phyloP scores from a whole-genome alignment of 176 grass and related monocot genomes.

The Canna indica region DNA sequence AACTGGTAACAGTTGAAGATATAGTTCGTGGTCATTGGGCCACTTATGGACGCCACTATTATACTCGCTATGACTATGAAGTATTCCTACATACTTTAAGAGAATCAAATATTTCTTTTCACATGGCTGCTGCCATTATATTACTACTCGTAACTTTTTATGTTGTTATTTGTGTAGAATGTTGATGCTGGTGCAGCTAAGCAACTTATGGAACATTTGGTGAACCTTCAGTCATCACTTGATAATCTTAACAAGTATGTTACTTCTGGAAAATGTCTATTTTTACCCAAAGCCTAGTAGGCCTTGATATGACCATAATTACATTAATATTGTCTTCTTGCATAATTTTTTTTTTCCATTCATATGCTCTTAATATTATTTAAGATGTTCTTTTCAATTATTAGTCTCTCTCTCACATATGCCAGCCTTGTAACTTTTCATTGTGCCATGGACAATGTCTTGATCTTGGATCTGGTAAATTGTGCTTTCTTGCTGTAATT shows the following conservation, averaged over 20 bases:
- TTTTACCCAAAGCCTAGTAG: not conserved
- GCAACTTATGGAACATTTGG: slow-evolving; percentile 72
- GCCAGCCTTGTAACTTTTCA: too few species aligned
- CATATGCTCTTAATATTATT: not conserved
- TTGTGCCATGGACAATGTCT: not conserved
- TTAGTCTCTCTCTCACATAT: too few species aligned
- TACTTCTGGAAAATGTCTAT: not conserved
- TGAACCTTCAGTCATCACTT: slow-evolving; percentile 67
- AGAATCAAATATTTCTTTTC: too few species aligned
- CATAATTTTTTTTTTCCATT: not conserved
- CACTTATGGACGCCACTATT: slow-evolving; percentile 95
- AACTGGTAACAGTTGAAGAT: slow-evolving; percentile 82
- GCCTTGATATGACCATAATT: not conserved
- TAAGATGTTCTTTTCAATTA: not conserved
- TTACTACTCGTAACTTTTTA: slow-evolving; percentile 13
- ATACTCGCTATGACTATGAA: slow-evolving; percentile 97
- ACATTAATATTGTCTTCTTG: not conserved
- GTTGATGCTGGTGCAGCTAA: slow-evolving; percentile 83
- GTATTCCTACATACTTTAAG: slow-evolving; percentile 20
- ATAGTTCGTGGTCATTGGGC: slow-evolving; percentile 89
- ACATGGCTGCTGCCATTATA: not conserved
- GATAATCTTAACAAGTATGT: slow-evolving; percentile 87
- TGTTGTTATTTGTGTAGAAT: slow-evolving; percentile 53
- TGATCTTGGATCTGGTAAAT: not conserved
- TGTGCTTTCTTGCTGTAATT: too few species aligned